These are phyloP conservation scores for Beauveria medogensis DNA, from an alignment of 2,329 filamentous ascomycete genomes.

Conservation along the genomic window DNA sequence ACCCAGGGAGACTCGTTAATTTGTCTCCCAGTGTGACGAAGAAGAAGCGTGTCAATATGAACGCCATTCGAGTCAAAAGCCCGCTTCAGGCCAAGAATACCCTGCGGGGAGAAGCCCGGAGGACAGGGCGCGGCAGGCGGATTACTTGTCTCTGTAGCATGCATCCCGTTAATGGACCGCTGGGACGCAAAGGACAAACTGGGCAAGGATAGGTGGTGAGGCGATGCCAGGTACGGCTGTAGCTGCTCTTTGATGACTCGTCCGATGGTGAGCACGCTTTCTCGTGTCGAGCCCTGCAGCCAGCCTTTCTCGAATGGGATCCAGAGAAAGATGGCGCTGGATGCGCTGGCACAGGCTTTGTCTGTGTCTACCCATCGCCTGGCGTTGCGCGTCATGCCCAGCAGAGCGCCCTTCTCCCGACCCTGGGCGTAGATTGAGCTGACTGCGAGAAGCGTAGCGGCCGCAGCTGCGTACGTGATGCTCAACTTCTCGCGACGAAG, in stretches of 20 bases:
- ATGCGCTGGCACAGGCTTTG: not conserved
- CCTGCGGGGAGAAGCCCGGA: constrained; percentile 1
- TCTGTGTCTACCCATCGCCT: constrained; percentile 1
- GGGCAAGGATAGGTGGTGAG: constrained; percentile 1
- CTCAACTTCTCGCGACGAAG: not conserved
- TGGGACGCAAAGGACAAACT: not conserved
- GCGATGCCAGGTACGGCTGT: not conserved
- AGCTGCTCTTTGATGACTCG: not conserved
- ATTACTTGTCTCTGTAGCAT: not conserved
- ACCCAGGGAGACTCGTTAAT: constrained; percentile 2
- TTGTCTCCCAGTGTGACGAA: not conserved
- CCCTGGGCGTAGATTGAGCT: not conserved
- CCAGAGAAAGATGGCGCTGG: constrained; percentile 2
- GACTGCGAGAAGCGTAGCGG: not conserved
- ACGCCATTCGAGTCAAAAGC: not conserved
- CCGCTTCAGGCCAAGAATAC: not conserved
- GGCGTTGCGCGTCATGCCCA: constrained; percentile 4
- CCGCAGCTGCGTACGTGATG: not conserved
- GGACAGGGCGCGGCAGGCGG: not conserved
- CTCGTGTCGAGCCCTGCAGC: not conserved
- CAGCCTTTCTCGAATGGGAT: not conserved
- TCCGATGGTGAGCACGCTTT: not conserved
- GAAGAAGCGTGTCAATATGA: not conserved
- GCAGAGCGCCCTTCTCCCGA: not conserved
- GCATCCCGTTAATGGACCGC: not conserved